Conservation (phyloP, 2,329 filamentous ascomycete genomes). For the Penicillium brasilianum region DNA sequence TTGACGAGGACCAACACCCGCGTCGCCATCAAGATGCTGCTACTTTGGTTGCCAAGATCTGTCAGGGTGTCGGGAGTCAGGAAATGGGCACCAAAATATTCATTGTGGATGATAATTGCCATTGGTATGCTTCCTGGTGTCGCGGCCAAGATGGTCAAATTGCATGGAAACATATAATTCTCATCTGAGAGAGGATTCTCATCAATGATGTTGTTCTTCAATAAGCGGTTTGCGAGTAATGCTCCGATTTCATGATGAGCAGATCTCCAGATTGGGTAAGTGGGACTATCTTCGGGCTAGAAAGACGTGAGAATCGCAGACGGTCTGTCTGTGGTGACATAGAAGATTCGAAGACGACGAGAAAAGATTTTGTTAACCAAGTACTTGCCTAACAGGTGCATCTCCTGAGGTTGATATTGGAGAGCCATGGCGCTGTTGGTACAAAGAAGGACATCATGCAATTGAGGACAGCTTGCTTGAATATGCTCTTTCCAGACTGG, state of each 20-base stretch:
- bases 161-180: too few relatives aligned
- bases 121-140: neutral
- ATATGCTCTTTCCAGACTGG: conserved; percentile 37
- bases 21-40: neutral
- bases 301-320: neutral
- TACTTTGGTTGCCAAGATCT: too few relatives aligned
- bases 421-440: neutral
- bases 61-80: neutral
- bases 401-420: neutral
- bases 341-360: neutral
- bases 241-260: neutral
- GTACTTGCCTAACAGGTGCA: neutral
- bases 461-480: neutral
- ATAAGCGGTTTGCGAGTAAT: neutral
- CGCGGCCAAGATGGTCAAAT: neutral
- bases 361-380: neutral
- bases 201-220: neutral
- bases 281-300: neutral
- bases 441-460: neutral
- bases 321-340: neutral
- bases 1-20: neutral
- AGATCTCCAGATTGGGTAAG: neutral
- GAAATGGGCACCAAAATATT: neutral
- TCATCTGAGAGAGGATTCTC: neutral
- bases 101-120: neutral